Percentiles rank a stretch among this genome's conserved stretches.
Conservation (phyloP, 371 early-diverging fungal species). For the Homolaphlyctis polyrhiza region DNA sequence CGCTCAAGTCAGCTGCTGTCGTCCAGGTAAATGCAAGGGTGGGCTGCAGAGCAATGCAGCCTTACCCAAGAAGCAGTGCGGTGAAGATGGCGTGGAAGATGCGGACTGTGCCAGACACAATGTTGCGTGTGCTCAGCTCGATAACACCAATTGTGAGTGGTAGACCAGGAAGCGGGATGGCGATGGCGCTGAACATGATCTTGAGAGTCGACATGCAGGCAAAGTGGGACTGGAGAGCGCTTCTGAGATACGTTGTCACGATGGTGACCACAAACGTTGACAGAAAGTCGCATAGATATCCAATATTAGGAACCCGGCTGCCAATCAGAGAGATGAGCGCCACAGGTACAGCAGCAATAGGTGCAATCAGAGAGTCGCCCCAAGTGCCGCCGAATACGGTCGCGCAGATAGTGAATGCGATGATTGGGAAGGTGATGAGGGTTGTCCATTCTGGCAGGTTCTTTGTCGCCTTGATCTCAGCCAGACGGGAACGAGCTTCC, state of each 20-base stretch:
- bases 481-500: conserved; percentile 54
- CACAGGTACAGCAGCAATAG: conserved; percentile 19
- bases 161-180: conserved; percentile 58
- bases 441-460: conserved; percentile 44
- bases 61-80: conserved; percentile 44
- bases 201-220: conserved; percentile 49
- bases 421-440: conserved; percentile 49
- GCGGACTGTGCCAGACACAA: conserved; percentile 74
- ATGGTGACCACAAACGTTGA: conserved; percentile 14
- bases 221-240: background rate
- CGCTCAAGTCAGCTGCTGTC: background rate
- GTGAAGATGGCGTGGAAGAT: conserved; percentile 73
- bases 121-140: conserved; percentile 75
- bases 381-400: conserved; percentile 25
- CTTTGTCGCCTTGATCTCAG: conserved; percentile 47
- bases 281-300: conserved; percentile 31
- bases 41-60: background rate
- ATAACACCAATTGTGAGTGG: conserved; percentile 66
- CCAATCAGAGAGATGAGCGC: conserved; percentile 19
- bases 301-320: conserved; percentile 14
- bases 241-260: conserved; percentile 31
- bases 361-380: conserved; percentile 26
- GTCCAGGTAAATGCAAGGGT: background rate
- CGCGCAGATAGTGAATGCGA: conserved; percentile 17
- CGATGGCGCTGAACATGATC: conserved; percentile 56